Evolutionary conservation across 805 yeast species (phyloP).

Genomic region (Metschnikowia drakensbergensis): DNA sequence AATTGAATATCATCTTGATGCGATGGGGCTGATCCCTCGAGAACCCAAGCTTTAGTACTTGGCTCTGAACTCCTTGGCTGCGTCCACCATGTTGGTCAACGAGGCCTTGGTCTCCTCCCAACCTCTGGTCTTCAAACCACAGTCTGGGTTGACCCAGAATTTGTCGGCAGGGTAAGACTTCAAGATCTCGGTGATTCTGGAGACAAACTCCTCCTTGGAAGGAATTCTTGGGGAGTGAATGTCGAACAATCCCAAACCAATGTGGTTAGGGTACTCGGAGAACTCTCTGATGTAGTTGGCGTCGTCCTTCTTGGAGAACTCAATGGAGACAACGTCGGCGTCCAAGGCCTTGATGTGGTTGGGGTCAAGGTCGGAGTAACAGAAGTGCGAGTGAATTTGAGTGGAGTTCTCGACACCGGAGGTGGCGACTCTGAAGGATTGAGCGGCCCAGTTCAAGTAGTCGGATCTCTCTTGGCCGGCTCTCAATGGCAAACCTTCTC

Average conservation of each 20-base stretch:
- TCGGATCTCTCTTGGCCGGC: slow-evolving; percentile 95
- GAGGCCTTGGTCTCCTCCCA: slow-evolving; percentile 97
- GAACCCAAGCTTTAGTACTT: slow-evolving; percentile 28
- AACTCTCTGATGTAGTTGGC: slow-evolving; percentile 97
- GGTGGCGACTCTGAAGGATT: slow-evolving; percentile 98
- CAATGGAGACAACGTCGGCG: slow-evolving; percentile 98
- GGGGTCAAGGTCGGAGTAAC: slow-evolving; percentile 99
- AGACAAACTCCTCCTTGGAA: slow-evolving; percentile 91
- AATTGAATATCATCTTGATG: slow-evolving; percentile 6
- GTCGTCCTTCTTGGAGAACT: slow-evolving; percentile 99
- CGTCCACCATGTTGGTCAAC: slow-evolving; percentile 97
- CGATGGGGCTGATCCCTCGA: slow-evolving; percentile 6
- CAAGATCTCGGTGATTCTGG: slow-evolving; percentile 90
- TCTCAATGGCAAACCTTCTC: slow-evolving; percentile 99
- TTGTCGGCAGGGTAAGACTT: slow-evolving; percentile 97
- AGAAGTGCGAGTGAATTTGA: slow-evolving; percentile 99
- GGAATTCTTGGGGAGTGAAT: slow-evolving; percentile 99
- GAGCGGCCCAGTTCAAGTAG: slow-evolving; percentile 98
- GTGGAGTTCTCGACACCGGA: slow-evolving; percentile 94
- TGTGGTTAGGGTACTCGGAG: slow-evolving; percentile 98
- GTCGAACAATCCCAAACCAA: slow-evolving; percentile 98
- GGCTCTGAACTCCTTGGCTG: slow-evolving; percentile 85
- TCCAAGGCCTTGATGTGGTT: slow-evolving; percentile 99
- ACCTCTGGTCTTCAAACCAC: slow-evolving; percentile 99
- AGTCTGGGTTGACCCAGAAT: slow-evolving; percentile 99